phyloP scores from a whole-genome alignment of 2,329 filamentous ascomycete genomes.

The Verticillium klebahnii region DNA sequence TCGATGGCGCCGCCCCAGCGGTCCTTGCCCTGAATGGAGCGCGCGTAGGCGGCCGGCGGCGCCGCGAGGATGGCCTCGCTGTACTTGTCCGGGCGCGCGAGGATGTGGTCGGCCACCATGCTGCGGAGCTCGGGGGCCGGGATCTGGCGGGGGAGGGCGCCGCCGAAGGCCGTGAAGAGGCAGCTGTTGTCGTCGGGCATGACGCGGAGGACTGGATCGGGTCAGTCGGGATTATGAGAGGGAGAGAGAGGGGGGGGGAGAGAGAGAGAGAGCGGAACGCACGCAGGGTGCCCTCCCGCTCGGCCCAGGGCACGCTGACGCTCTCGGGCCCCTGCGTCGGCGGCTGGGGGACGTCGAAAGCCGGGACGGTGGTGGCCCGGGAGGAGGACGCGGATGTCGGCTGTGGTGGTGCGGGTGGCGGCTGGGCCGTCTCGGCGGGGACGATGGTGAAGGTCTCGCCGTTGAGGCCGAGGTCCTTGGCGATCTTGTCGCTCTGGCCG shows the following conservation, averaged over 20 bases:
- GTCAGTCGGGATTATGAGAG: conserved; percentile 21
- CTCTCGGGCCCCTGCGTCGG: conserved; percentile 21
- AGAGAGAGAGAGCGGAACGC: conserved; percentile 14
- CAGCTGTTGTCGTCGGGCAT: conserved; percentile 98
- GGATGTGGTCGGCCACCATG: conserved; percentile 75
- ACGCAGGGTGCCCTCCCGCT: conserved; percentile 47
- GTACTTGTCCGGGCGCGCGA: conserved; percentile 67
- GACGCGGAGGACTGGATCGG: conserved; percentile 68
- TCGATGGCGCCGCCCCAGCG: conserved; percentile 93
- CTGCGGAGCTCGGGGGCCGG: conserved; percentile 58
- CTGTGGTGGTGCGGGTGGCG: conserved; percentile 3
- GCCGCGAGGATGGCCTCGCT: conserved; percentile 71
- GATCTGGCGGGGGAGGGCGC: conserved; percentile 60
- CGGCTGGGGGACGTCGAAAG: conserved; percentile 2
- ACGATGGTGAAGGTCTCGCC: conserved; percentile 48
- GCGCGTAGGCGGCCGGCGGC: conserved; percentile 70
- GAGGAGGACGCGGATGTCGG: background rate
- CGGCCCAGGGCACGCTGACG: conserved; percentile 42
- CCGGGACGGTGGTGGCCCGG: background rate
- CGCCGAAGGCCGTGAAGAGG: conserved; percentile 85
- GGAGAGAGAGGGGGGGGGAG: background rate
- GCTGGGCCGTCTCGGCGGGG: conserved; percentile 26
- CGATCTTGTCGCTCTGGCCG: conserved; percentile 40
- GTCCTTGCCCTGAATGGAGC: conserved; percentile 73
- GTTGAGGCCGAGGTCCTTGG: conserved; percentile 44